Base-by-base conservation (phyloP, 2,329 filamentous ascomycete species). In the Ceratocystiopsis brevicomis region DNA sequence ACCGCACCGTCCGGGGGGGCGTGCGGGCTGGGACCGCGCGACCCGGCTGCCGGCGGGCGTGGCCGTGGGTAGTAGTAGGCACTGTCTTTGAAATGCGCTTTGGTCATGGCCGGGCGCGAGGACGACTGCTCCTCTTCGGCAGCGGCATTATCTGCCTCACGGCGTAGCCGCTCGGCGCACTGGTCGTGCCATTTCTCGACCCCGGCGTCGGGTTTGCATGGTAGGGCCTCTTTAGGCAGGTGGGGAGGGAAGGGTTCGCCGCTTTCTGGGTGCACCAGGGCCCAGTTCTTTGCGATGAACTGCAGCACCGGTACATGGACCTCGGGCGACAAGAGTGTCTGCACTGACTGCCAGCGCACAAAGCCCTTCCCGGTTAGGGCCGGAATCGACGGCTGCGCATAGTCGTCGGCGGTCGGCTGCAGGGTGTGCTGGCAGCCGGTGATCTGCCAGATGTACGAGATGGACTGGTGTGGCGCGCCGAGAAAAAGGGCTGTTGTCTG, bases 361-460 rank as follows among this genome's bases (percentile, higher is more conserved):
- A 93, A 98, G 37, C 90, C 90, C 54, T 76, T 73, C 0, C 71
- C 67, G 34, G 88, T 92, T 44, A 98, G 64, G 14, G 86, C 83
- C 0, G 90, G 90, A 37, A 95, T 71, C 0, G 72, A 76, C 0
- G 88, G 90, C 1, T 77, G 66, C 4, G 71, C 71, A 57, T 82
- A 95, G 49, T 83, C 73, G 52, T 78, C 70, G 36, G 75, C 71
- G 40, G 74, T 73, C 1, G 84, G 84, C 52, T 92, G 82, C 51
- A 96, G 68, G 41, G 76, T 78, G 61, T 96, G 88, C 53, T 86
- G 81, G 57, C 88, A 95, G 52, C 88, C 90, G 42, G 93, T 74
- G 9, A 82, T 82, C 54, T 85, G 81, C 68, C 92, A 96, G 50
- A 95, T 90, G 62, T 85, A 92, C 25, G 87, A 90, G 49, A 98